Evolutionary conservation across 495 filamentous ascomycete genomes (phyloP).

Genomic region (Penicillium bialowiezense): DNA sequence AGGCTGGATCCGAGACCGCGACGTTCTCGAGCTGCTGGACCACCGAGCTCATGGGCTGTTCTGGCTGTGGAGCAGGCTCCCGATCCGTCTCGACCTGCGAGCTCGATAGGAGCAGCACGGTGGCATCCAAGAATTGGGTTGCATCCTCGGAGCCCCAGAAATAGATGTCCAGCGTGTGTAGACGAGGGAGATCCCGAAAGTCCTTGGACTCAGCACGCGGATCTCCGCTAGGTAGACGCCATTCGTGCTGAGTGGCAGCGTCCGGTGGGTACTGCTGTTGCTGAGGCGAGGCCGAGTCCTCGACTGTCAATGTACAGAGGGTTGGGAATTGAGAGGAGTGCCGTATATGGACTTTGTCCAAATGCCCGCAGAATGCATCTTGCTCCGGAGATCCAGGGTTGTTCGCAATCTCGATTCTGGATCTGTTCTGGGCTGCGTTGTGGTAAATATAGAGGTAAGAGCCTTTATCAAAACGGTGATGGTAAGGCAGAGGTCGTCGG

Average conservation of each 20-base stretch:
- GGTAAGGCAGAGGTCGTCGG: constrained; percentile 55
- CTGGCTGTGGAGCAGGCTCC: constrained; percentile 45
- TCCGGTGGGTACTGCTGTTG: constrained; percentile 29
- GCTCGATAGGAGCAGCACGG: constrained; percentile 56
- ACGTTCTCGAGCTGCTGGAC: constrained; percentile 82
- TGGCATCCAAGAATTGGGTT: constrained; percentile 64
- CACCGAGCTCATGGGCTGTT: constrained; percentile 65
- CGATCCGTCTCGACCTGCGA: constrained; percentile 54
- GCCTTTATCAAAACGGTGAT: constrained; percentile 85
- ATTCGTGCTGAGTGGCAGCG: constrained; percentile 55
- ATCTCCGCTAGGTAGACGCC: constrained; percentile 75
- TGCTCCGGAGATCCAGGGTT: constrained; percentile 82
- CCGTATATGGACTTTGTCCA: constrained; percentile 61
- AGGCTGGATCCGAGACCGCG: constrained; percentile 64
- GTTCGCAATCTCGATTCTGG: constrained; percentile 83
- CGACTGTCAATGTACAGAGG: constrained; percentile 71
- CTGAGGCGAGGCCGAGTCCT: constrained; percentile 37
- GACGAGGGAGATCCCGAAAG: constrained; percentile 67
- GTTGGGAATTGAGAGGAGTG: constrained; percentile 79
- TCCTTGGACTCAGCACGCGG: constrained; percentile 66
- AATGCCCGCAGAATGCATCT: constrained; percentile 78
- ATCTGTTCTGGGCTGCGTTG: constrained; percentile 62
- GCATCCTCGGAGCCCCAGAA: constrained; percentile 83
- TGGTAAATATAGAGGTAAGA: constrained; percentile 89
- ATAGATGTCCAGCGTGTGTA: constrained; percentile 86